A percentile compares a stretch with the other conserved stretches of the same genome.
These are phyloP conservation scores for Dendrobium chrysotoxum DNA, from an alignment of 106 monocot species.

Conservation along the genomic window DNA sequence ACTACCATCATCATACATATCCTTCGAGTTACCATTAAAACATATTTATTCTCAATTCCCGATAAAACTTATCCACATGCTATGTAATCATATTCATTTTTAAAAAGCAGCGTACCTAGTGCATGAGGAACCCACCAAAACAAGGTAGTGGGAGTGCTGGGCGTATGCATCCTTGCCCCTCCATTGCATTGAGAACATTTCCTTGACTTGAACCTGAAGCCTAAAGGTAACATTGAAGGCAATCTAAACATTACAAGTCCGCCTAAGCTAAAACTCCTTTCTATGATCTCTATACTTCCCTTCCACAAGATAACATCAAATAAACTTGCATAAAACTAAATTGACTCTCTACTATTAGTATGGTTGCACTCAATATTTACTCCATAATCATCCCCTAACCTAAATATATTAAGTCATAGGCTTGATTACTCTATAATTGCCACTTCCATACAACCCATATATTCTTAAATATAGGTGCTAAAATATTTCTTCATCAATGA, in stretches of 20 bases:
- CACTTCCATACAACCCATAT: not conserved
- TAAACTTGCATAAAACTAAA: not conserved
- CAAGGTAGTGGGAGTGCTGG: too few species aligned
- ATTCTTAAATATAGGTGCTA: not conserved
- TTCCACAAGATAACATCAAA: not conserved
- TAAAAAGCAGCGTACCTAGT: too few species aligned
- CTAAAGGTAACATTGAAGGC: not conserved
- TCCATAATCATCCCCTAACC: not conserved
- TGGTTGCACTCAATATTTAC: not conserved
- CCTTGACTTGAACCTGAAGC: too few species aligned
- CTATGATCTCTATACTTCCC: not conserved
- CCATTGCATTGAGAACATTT: too few species aligned
- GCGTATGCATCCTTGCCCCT: too few species aligned
- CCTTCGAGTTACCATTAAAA: not conserved
- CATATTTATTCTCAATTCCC: not conserved
- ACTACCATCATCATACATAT: not conserved
- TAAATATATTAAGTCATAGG: not conserved
- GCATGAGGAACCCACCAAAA: too few species aligned
- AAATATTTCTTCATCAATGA: not conserved
- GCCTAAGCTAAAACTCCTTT: not conserved
- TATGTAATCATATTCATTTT: too few species aligned
- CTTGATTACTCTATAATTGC: not conserved
- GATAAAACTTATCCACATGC: not conserved
- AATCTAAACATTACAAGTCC: not conserved
- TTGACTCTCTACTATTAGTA: not conserved